Base-by-base conservation (phyloP, 805 yeast genomes). In the Saturnispora quitensis region DNA sequence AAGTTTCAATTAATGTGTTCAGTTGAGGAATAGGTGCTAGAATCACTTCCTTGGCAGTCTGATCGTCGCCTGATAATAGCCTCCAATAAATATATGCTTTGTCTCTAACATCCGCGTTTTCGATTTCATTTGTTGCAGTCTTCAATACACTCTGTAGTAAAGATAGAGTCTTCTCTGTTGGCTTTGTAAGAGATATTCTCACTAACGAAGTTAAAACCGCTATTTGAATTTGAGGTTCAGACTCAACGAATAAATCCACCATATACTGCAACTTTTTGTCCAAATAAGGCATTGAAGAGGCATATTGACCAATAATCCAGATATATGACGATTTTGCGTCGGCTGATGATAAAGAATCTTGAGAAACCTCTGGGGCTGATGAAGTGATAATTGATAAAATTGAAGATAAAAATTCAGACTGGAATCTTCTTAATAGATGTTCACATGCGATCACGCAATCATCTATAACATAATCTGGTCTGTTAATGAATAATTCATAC, bases 71-170 rank as follows among this genome's bases (percentile, higher is more conserved):
- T 10, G 53, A 50, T 48, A 86, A 68, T 46, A 86, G 73, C 68
- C 95, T 76, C 93, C 93, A 86, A 63, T 84, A 86, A 42, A 86
- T 71, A 64, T 77, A 86, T 0, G 91, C 89, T 70, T 83, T 80
- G 64, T 86, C 95, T 65, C 93, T 75, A 27, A 86, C 84, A 62
- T 86, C 95, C 2, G 88, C 79, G 60, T 83, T 84, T 54, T 83
- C 85, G 52, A 84, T 73, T 43, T 78, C 75, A 53, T 76, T 77
- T 4, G 89, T 84, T 9, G 87, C 81, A 53, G 74, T 64, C 54
- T 80, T 83, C 58, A 86, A 73, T 6, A 81, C 73, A 43, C 70
- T 71, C 60, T 85, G 90, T 56, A 86, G 70, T 24, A 72, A 61
- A 24, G 59, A 66, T 31, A 77, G 71, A 48, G 67, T 63, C 13